Percentiles rank a stretch among this genome's conserved stretches.
Evolutionary conservation across 2,329 filamentous ascomycete genomes (phyloP).

Genomic region (Ceratocystis albifundus): DNA sequence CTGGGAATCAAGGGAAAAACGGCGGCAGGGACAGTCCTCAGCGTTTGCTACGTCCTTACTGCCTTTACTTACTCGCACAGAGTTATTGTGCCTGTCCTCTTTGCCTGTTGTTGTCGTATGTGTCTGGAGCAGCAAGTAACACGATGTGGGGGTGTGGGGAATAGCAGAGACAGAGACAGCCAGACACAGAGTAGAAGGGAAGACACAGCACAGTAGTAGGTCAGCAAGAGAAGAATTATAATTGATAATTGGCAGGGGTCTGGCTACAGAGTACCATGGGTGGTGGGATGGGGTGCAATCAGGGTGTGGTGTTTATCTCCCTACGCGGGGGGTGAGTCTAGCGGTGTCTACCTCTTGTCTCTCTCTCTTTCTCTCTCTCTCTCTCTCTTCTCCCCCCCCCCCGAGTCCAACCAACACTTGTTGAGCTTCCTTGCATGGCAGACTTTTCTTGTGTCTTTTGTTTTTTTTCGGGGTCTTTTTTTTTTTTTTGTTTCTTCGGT

Average conservation of each 20-base stretch:
- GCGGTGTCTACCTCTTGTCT: too few species aligned
- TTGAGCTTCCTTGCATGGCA: background rate
- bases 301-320: background rate
- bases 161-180: background rate
- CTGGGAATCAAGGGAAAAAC: too few species aligned
- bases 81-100: background rate
- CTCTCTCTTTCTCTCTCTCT: too few species aligned
- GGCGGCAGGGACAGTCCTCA: background rate
- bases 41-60: background rate
- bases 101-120: background rate
- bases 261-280: background rate
- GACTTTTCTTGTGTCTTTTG: background rate
- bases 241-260: conserved; percentile 1
- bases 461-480: too few species aligned
- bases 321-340: background rate
- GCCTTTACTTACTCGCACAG: background rate
- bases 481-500: too few species aligned
- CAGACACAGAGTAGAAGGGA: background rate
- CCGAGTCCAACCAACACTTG: background rate
- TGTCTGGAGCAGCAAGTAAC: conserved; percentile 7
- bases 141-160: conserved; percentile 12
- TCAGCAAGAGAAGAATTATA: background rate
- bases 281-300: background rate
- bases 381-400: too few species aligned
- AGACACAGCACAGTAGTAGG: background rate